Base-by-base conservation (phyloP, 768 basidiomycete genomes). In the Suillus subluteus region DNA sequence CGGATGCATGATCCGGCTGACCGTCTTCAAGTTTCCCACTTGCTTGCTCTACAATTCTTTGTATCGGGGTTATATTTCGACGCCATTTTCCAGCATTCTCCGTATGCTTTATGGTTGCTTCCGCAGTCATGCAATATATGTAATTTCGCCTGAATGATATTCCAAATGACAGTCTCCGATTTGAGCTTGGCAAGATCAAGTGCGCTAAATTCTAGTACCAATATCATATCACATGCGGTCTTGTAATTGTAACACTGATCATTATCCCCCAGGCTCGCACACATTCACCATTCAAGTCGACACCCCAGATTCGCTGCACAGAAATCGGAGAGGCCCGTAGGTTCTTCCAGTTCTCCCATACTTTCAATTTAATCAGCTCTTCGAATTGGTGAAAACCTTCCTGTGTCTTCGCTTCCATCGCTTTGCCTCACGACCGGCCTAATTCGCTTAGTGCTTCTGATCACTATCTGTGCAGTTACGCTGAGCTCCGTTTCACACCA, bases 1-100 rank as follows among this genome's bases (percentile, higher is more conserved):
- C 92, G 0, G 88, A 91, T 74, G 77, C 80, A 30, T 90, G 41
- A 61, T 26, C 16, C 4, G 23, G 15, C 38, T 26, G n/a, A 23
- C 23, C 3, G 5, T 41, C 38, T 59, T 59, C 58, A 18, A 26
- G 2, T 26, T 41, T 55, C 16, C 54, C 54, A 32, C 30, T 55
- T 59, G 38, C 23, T 41, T 18, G 15, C 18, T 58, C n/a, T 40
- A 40, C 38, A 58, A 23, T 18, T n/a, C 37, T 38, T 26, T 37
- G 35, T 58, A 37, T 38, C 3, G 35, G 52, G 35, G 0, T 37
- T 26, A 18, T 26, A 41, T 59, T 5, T 38, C 13, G 38, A 59
- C 16, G 7, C 15, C 23, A 8, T 59, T 26, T 16, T 26, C 38
- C 58, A 13, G n/a, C 16, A n/a, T 59, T 26, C 38, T 18, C 38